Percentiles rank a stretch among this genome's conserved stretches.
phyloP scores from a whole-genome alignment of 495 filamentous ascomycete species.

The Podospora appendiculata region DNA sequence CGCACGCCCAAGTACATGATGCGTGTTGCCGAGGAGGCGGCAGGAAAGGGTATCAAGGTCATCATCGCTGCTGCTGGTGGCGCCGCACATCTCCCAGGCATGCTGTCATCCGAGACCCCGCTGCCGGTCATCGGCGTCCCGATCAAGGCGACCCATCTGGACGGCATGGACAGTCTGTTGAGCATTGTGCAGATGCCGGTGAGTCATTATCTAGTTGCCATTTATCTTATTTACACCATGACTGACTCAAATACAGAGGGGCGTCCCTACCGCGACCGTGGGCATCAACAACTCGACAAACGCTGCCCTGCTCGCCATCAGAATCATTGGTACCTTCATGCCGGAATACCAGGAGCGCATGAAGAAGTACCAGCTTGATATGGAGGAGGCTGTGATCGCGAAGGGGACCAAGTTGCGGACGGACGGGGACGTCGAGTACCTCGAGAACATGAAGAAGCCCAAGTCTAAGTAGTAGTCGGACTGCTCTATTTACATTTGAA shows the following conservation, averaged over 20 bases:
- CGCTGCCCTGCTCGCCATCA: slow-evolving; percentile 78
- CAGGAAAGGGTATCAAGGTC: slow-evolving; percentile 65
- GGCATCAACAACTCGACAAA: slow-evolving; percentile 92
- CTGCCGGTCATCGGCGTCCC: slow-evolving; percentile 92
- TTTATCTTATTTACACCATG: neutral
- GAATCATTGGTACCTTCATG: slow-evolving; percentile 70
- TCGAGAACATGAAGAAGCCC: slow-evolving; percentile 18
- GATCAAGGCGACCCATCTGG: slow-evolving; percentile 75
- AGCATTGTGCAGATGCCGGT: slow-evolving; percentile 91
- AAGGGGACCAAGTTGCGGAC: slow-evolving; percentile 61
- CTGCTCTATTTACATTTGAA: neutral
- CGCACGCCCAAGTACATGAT: slow-evolving; percentile 82
- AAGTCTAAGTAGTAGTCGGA: neutral
- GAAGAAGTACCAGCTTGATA: slow-evolving; percentile 54
- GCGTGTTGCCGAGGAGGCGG: slow-evolving; percentile 61
- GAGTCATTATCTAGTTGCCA: neutral
- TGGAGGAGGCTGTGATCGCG: slow-evolving; percentile 55
- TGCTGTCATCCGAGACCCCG: slow-evolving; percentile 79
- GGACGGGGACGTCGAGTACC: slow-evolving; percentile 64
- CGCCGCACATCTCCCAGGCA: slow-evolving; percentile 86
- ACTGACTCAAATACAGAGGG: slow-evolving; percentile 29
- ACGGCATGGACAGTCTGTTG: slow-evolving; percentile 82
- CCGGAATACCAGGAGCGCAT: slow-evolving; percentile 51
- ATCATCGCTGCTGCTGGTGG: slow-evolving; percentile 95
- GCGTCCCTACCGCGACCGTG: slow-evolving; percentile 80